Evolutionary conservation across 805 yeast species (phyloP).

Genomic region (Hanseniaspora clermontiae): DNA sequence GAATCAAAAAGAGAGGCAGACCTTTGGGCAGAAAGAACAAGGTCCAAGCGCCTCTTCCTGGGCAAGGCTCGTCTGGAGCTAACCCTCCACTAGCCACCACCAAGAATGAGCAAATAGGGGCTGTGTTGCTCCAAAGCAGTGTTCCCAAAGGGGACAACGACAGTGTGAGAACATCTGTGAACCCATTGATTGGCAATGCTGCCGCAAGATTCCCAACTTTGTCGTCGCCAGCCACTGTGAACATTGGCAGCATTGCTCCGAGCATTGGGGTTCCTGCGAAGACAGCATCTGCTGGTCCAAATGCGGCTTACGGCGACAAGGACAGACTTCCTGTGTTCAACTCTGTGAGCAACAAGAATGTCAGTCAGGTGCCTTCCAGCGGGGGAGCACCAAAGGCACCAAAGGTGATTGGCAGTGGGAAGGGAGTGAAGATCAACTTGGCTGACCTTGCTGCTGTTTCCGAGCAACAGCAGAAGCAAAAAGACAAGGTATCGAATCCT

Average conservation of each 20-base stretch:
- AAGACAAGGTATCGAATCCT: not conserved
- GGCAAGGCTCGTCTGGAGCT: not conserved
- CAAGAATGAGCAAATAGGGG: not conserved
- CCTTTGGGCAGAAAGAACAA: conserved; percentile 12
- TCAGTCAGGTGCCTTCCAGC: not conserved
- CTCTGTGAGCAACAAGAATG: not conserved
- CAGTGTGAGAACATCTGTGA: not conserved
- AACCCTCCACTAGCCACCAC: not conserved
- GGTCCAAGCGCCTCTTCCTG: not conserved
- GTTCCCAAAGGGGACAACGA: not conserved
- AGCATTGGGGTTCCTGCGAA: not conserved
- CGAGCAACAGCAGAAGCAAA: conserved; percentile 2
- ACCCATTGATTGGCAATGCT: not conserved
- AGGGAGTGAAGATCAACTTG: conserved; percentile 6
- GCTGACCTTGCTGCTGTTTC: conserved; percentile 8
- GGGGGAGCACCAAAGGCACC: not conserved
- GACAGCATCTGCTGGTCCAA: not conserved
- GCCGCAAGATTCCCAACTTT: not conserved
- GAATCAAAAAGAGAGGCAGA: conserved; percentile 11
- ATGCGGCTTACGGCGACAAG: not conserved
- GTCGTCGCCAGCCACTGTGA: not conserved
- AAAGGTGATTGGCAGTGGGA: not conserved
- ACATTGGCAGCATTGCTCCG: not conserved
- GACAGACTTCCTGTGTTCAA: conserved; percentile 2
- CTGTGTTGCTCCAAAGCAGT: not conserved